These are phyloP conservation scores for Tardiomyces blankii DNA, from an alignment of 1,139 yeast genomes.

Conservation along the genomic window DNA sequence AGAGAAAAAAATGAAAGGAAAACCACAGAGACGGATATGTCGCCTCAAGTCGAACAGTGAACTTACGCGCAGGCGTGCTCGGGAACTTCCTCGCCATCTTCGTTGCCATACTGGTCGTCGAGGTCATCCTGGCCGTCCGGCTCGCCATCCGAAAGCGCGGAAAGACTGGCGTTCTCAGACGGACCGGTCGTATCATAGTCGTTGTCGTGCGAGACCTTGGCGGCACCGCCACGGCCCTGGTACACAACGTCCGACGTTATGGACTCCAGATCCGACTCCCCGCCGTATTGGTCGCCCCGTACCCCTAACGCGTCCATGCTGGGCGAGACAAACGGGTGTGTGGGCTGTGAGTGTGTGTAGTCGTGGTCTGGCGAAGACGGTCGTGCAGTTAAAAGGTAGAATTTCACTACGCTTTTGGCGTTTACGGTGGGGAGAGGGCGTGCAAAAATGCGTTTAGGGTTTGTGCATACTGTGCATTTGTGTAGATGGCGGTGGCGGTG, in stretches of 20 bases:
- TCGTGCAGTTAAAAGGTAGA: neutral
- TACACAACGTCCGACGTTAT: constrained; percentile 19
- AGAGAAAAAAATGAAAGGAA: no score
- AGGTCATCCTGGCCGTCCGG: neutral
- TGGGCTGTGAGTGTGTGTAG: neutral
- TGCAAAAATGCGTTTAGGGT: no score
- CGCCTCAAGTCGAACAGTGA: no score
- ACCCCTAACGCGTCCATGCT: constrained; percentile 17
- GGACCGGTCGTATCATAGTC: neutral
- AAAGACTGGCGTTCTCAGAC: neutral
- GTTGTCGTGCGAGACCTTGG: constrained; percentile 5
- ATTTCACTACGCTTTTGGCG: neutral
- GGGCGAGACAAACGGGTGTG: neutral
- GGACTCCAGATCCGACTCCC: constrained; percentile 18
- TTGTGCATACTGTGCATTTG: no score
- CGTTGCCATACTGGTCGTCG: neutral
- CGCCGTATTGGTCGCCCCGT: constrained; percentile 17
- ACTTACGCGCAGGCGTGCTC: constrained; percentile 25
- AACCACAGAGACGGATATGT: no score
- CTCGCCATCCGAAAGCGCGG: neutral
- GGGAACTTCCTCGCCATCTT: constrained; percentile 12
- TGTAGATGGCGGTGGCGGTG: no score
- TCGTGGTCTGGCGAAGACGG: neutral
- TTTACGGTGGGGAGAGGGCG: no score
- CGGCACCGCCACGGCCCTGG: constrained; percentile 12